A percentile compares a stretch with the other conserved stretches of the same genome.
These are phyloP conservation scores for Amanita rubescens DNA, from an alignment of 768 basidiomycete genomes.

Conservation along the genomic window DNA sequence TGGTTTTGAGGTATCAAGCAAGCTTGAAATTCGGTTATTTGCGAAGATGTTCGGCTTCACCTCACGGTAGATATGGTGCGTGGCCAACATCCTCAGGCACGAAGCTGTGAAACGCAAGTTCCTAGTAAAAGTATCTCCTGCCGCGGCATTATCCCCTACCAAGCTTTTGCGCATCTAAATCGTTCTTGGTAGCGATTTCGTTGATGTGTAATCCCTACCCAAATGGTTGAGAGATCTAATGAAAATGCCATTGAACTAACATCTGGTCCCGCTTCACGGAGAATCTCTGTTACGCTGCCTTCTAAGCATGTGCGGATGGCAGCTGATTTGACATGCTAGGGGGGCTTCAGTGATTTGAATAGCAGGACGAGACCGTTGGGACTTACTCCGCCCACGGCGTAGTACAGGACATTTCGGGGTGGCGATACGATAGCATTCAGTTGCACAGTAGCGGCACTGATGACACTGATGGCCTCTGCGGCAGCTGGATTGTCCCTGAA, in stretches of 20 bases:
- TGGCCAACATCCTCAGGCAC: constrained; percentile 18
- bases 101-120: constrained; percentile 12
- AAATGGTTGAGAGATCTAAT: not conserved
- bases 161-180: constrained; percentile 25
- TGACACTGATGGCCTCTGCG: constrained; percentile 12
- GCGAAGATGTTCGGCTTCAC: constrained; percentile 19
- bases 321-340: no score
- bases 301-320: constrained; percentile 18
- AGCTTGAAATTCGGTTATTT: constrained; percentile 17
- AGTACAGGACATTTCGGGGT: constrained; percentile 12
- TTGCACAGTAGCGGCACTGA: constrained; percentile 21
- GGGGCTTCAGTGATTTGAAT: no score
- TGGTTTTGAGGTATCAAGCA: constrained; percentile 9
- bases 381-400: constrained; percentile 10
- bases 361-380: not conserved
- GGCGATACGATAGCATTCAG: constrained; percentile 14
- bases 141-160: not conserved
- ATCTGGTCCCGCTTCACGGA: constrained; percentile 25
- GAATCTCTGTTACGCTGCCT: constrained; percentile 21
- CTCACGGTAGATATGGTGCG: constrained; percentile 19
- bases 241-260: constrained; percentile 8
- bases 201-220: constrained; percentile 27
- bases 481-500: constrained; percentile 14
- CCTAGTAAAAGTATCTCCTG: no score
- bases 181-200: constrained; percentile 27